Percentiles rank a stretch among this genome's conserved stretches.
Conservation (phyloP, 208 protist genomes). For the Acanthamoeba divionensis region DNA sequence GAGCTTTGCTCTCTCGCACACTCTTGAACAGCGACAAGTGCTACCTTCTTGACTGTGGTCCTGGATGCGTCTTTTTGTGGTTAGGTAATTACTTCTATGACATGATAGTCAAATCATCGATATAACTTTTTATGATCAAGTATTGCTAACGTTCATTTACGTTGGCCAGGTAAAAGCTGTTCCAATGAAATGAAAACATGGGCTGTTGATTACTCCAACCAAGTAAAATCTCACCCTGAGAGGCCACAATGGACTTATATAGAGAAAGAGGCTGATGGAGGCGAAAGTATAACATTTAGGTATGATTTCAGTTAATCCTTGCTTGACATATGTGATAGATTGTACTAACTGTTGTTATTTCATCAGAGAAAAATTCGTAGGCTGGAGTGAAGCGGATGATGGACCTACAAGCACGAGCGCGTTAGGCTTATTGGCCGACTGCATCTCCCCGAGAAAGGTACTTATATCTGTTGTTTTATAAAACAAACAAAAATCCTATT, state of each 20-base stretch:
- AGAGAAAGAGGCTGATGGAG: conserved; percentile 5
- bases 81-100: background rate
- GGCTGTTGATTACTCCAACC: conserved; percentile 1
- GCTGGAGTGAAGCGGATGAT: conserved; percentile 10
- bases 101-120: background rate
- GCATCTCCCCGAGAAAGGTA: background rate
- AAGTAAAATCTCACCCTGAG: background rate
- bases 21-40: background rate
- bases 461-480: background rate
- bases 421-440: background rate
- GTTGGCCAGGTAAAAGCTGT: background rate
- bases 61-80: conserved; percentile 30
- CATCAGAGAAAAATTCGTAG: conserved; percentile 39
- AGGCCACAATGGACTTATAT: background rate
- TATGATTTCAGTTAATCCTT: no score
- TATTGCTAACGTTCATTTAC: background rate
- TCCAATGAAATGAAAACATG: background rate
- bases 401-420: background rate
- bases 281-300: conserved; percentile 12
- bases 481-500: background rate
- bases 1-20: background rate
- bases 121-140: background rate
- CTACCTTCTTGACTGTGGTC: conserved; percentile 37
- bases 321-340: no score
- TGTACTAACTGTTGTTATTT: no score